These are phyloP conservation scores for Hypoxylon rubiginosum DNA, from an alignment of 2,329 filamentous ascomycete genomes.

Conservation along the genomic window DNA sequence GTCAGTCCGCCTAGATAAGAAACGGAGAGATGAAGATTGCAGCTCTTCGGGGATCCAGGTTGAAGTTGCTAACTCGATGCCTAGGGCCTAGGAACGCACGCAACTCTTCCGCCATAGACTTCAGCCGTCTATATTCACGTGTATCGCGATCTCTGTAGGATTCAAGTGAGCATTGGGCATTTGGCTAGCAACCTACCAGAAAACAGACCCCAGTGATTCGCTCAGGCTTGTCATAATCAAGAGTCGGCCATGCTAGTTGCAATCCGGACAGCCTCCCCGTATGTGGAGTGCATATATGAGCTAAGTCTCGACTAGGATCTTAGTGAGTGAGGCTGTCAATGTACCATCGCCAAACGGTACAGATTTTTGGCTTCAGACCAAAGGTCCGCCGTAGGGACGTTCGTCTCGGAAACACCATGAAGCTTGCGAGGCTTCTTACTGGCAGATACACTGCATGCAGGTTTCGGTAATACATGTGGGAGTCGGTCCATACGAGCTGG, in stretches of 20 bases:
- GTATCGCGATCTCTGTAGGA: neutral
- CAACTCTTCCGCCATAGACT: conserved; percentile 6
- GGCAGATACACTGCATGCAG: conserved; percentile 7
- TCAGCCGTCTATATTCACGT: neutral
- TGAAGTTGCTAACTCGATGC: neutral
- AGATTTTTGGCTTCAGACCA: conserved; percentile 7
- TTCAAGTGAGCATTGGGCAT: neutral
- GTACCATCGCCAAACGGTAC: conserved; percentile 18
- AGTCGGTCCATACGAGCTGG: conserved; percentile 6
- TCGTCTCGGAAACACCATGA: conserved; percentile 6
- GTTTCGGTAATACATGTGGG: conserved; percentile 14
- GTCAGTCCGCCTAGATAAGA: conserved; percentile 9
- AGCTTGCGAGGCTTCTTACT: conserved; percentile 1
- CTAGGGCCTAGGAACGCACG: neutral
- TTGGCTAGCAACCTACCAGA: neutral
- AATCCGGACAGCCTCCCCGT: conserved; percentile 15
- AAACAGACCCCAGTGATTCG: conserved; percentile 9
- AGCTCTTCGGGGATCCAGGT: conserved; percentile 4
- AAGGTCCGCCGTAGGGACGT: conserved; percentile 8
- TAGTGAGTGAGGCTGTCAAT: conserved; percentile 8
- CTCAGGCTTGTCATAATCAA: conserved; percentile 8
- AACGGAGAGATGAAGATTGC: conserved; percentile 1
- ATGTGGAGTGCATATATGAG: conserved; percentile 8
- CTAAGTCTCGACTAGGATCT: conserved; percentile 5
- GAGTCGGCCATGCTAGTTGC: neutral